These are phyloP conservation scores for Trifolium repens DNA, from an alignment of 306 rosid species.

Conservation along the genomic window DNA sequence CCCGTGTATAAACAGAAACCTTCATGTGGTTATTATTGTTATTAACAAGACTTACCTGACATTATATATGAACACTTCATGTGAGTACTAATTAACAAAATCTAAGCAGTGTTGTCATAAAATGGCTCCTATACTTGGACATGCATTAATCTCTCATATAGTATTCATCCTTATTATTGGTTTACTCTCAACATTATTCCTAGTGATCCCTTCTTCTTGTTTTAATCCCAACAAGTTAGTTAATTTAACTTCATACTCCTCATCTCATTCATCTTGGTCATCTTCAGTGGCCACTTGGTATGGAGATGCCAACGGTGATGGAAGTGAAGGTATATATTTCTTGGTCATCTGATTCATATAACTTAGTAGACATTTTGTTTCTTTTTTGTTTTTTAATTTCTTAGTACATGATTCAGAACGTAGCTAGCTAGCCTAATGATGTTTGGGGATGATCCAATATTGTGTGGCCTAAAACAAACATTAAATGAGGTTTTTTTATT, in stretches of 20 bases:
- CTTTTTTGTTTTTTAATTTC: no score
- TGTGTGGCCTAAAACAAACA: no score
- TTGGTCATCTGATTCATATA: no score
- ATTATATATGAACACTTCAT: no score
- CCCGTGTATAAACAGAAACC: no score
- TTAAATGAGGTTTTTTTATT: no score
- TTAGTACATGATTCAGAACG: no score
- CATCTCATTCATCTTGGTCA: constrained; percentile 50
- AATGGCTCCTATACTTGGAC: constrained; percentile 39
- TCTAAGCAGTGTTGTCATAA: background rate
- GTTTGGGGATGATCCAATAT: no score
- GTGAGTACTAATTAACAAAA: background rate
- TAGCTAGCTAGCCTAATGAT: no score
- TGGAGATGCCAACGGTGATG: constrained; percentile 63
- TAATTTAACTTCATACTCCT: constrained; percentile 41
- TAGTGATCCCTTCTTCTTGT: constrained; percentile 49
- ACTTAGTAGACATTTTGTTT: no score
- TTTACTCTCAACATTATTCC: background rate
- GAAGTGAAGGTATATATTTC: constrained; percentile 57
- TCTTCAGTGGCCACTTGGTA: constrained; percentile 72
- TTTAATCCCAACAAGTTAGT: constrained; percentile 50
- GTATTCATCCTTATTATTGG: background rate
- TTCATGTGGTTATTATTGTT: no score
- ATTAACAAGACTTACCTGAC: no score
- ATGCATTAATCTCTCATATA: constrained; percentile 9